Percentiles rank a stretch among this genome's conserved stretches.
phyloP scores from a whole-genome alignment of 352 stramenopile species.

The Phytophthora fragariae region DNA sequence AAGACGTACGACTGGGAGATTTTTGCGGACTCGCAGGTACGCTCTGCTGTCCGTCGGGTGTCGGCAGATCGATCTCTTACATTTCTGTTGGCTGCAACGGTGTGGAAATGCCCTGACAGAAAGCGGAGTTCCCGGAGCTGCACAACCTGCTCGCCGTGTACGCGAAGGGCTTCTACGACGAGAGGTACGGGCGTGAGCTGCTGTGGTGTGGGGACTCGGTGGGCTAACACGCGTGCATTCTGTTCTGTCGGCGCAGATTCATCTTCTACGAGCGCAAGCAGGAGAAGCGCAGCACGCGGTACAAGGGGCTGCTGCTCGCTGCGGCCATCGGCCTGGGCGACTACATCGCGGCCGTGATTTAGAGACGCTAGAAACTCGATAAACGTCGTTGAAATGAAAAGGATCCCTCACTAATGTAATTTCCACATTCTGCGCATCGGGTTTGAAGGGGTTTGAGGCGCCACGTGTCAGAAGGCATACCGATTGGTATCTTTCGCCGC shows the following conservation, averaged over 20 bases:
- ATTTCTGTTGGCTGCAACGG: background rate
- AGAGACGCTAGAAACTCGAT: constrained; percentile 11
- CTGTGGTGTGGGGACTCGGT: background rate
- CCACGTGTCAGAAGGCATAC: constrained; percentile 19
- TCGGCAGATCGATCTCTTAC: background rate
- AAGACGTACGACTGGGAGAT: constrained; percentile 67
- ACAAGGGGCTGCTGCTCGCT: constrained; percentile 62
- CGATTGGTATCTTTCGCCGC: background rate
- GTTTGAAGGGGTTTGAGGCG: background rate
- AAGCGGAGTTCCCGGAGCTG: constrained; percentile 67
- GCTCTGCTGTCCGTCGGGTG: too few relatives aligned
- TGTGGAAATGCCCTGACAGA: constrained; percentile 29
- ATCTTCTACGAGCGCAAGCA: constrained; percentile 65
- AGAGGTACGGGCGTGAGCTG: constrained; percentile 44
- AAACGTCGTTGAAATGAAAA: too few relatives aligned
- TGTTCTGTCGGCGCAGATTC: constrained; percentile 41
- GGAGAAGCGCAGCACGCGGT: constrained; percentile 59
- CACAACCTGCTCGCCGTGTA: constrained; percentile 69
- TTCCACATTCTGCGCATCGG: too few relatives aligned
- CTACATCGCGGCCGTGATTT: constrained; percentile 58
- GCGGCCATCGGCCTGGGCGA: constrained; percentile 60
- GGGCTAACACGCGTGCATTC: background rate
- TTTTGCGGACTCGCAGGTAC: constrained; percentile 70
- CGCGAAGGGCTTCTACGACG: constrained; percentile 75
- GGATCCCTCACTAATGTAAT: too few relatives aligned